Percentiles rank a stretch among this genome's conserved stretches.
Conservation (phyloP, 768 basidiomycete species). For the Termitomyces titanicus region DNA sequence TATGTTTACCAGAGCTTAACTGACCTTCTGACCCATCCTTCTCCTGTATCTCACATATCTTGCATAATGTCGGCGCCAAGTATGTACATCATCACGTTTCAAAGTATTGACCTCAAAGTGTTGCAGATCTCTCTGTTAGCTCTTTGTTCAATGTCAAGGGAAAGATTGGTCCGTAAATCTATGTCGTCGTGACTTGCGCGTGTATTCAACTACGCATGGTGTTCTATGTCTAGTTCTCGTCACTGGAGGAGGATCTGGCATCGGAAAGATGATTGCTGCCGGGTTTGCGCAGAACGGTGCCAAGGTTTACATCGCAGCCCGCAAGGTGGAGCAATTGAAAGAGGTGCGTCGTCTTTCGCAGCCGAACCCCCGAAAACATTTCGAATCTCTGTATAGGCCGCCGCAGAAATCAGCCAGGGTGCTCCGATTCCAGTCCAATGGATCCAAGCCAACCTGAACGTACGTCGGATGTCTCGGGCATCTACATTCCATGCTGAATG, state of each 20-base stretch:
- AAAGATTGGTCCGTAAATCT: constrained; percentile 52
- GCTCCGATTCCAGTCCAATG: constrained; percentile 65
- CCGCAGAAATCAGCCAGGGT: constrained; percentile 55
- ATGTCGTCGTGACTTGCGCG: neutral
- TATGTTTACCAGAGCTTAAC: constrained; percentile 7
- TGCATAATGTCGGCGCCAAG: constrained; percentile 20
- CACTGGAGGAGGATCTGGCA: constrained; percentile 81
- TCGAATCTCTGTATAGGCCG: constrained; percentile 30
- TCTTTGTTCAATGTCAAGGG: constrained; percentile 64
- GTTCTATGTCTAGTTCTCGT: constrained; percentile 54
- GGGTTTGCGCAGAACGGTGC: constrained; percentile 84
- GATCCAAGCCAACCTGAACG: constrained; percentile 69
- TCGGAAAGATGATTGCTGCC: constrained; percentile 82
- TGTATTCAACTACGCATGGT: neutral
- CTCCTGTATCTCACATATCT: neutral
- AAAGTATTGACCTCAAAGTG: neutral
- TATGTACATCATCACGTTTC: neutral
- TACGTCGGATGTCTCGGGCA: constrained; percentile 37
- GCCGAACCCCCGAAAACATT: neutral
- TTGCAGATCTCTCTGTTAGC: constrained; percentile 46
- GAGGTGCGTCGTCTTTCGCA: constrained; percentile 41
- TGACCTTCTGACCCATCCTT: neutral
- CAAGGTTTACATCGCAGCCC: constrained; percentile 85
- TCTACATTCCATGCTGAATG: neutral
- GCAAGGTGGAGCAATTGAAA: constrained; percentile 76